Percentiles rank a stretch among this genome's conserved stretches.
phyloP scores from a whole-genome alignment of 2,329 filamentous ascomycete species.

The Paecilomyces variotii region DNA sequence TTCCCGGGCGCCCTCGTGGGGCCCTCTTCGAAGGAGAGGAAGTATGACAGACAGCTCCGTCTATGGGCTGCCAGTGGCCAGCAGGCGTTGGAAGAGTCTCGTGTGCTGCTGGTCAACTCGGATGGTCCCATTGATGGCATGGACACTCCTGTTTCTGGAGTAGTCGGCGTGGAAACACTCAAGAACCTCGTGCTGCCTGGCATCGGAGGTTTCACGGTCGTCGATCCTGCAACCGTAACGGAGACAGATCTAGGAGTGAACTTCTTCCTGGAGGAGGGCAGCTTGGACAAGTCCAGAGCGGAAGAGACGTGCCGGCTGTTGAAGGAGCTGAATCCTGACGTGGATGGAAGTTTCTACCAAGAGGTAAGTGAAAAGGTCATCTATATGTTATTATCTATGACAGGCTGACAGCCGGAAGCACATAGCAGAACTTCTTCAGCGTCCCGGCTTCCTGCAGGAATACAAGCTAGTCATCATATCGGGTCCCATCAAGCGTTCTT shows the following conservation, averaged over 20 bases:
- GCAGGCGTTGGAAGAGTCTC: slow-evolving; percentile 78
- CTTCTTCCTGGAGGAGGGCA: slow-evolving; percentile 83
- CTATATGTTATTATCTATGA: slow-evolving; percentile 3
- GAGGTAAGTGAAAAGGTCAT: slow-evolving; percentile 37
- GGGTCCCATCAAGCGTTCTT: slow-evolving; percentile 48
- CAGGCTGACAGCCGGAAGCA: slow-evolving; percentile 16
- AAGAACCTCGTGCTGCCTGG: slow-evolving; percentile 97
- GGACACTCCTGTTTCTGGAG: slow-evolving; percentile 55
- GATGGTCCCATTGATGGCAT: slow-evolving; percentile 30
- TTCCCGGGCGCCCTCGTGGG: slow-evolving; percentile 31
- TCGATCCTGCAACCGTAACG: slow-evolving; percentile 67
- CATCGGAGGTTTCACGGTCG: slow-evolving; percentile 85
- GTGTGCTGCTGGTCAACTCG: slow-evolving; percentile 84
- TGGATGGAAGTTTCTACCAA: slow-evolving; percentile 62
- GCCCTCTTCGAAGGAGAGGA: slow-evolving; percentile 58
- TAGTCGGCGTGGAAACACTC: slow-evolving; percentile 79
- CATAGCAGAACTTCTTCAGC: slow-evolving; percentile 30
- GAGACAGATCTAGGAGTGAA: slow-evolving; percentile 87
- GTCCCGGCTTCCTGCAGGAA: slow-evolving; percentile 31
- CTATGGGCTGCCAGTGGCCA: slow-evolving; percentile 93
- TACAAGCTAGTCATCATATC: slow-evolving; percentile 57
- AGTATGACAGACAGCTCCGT: slow-evolving; percentile 90
- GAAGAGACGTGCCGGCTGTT: slow-evolving; percentile 69
- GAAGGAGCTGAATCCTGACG: slow-evolving; percentile 86
- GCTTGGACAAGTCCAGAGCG: slow-evolving; percentile 68